Conservation (phyloP, 2,329 filamentous ascomycete species). For the Thielaviopsis musarum region DNA sequence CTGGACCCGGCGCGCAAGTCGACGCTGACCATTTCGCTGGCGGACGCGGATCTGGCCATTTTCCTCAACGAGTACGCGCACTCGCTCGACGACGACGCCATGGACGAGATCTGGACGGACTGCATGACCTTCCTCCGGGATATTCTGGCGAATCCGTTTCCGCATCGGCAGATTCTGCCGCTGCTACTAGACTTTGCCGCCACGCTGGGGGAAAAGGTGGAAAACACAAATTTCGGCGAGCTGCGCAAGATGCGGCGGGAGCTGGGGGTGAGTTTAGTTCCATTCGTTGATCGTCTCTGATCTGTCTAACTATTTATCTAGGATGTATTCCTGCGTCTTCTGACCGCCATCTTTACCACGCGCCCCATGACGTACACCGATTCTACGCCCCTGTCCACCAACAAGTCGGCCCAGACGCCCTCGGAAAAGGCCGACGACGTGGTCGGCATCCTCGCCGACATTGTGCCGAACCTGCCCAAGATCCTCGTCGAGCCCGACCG, state of each 20-base stretch:
- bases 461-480: slow-evolving; percentile 65
- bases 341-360: slow-evolving; percentile 89
- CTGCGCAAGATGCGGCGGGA: slow-evolving; percentile 84
- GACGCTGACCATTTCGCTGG: slow-evolving; percentile 69
- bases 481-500: slow-evolving; percentile 78
- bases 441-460: slow-evolving; percentile 58
- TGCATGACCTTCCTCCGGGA: slow-evolving; percentile 84
- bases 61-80: slow-evolving; percentile 84
- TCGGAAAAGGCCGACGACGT: slow-evolving; percentile 52
- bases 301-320: slow-evolving; percentile 20
- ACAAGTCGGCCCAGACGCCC: slow-evolving; percentile 21
- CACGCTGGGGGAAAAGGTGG: slow-evolving; percentile 83
- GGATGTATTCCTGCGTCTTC: slow-evolving; percentile 75
- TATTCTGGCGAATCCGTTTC: slow-evolving; percentile 81
- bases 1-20: slow-evolving; percentile 70
- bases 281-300: neutral
- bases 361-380: slow-evolving; percentile 60
- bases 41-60: slow-evolving; percentile 66
- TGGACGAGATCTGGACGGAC: slow-evolving; percentile 96
- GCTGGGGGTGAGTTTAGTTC: slow-evolving; percentile 57
- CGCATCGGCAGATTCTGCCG: slow-evolving; percentile 79
- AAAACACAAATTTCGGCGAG: slow-evolving; percentile 95
- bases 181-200: slow-evolving; percentile 76
- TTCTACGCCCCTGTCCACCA: slow-evolving; percentile 23
- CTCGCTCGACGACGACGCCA: slow-evolving; percentile 86